phyloP scores from a whole-genome alignment of 192 early-diverging fungal species.

The Rhizophagus clarus region DNA sequence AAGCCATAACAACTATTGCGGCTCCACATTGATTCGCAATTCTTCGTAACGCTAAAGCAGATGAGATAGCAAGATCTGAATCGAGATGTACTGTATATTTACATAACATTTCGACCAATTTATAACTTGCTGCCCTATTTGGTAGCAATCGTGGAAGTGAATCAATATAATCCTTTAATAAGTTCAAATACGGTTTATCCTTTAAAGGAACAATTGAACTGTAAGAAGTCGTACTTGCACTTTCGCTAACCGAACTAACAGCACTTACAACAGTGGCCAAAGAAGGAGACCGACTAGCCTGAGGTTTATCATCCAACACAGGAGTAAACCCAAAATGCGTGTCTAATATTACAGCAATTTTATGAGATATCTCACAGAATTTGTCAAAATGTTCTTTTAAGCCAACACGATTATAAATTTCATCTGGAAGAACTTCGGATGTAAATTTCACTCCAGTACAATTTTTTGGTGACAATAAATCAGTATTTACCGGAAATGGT shows the following conservation, averaged over 20 bases:
- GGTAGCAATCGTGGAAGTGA: conserved; percentile 72
- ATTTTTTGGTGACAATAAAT: conserved; percentile 40
- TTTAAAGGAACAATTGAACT: conserved; percentile 52
- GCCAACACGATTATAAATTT: conserved; percentile 56
- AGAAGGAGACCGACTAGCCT: conserved; percentile 28
- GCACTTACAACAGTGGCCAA: neutral
- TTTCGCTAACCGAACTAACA: conserved; percentile 30
- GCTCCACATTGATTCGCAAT: conserved; percentile 64
- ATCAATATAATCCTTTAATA: conserved; percentile 72
- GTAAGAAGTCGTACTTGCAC: conserved; percentile 48
- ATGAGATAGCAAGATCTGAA: conserved; percentile 69
- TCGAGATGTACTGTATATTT: conserved; percentile 87
- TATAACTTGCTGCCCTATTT: conserved; percentile 58
- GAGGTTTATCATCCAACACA: conserved; percentile 55
- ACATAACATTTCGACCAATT: conserved; percentile 78
- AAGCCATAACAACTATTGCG: conserved; percentile 53
- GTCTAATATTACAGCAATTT: conserved; percentile 62
- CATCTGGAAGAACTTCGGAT: conserved; percentile 53
- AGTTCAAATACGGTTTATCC: conserved; percentile 64
- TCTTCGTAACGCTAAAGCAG: conserved; percentile 64
- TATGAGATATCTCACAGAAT: conserved; percentile 66
- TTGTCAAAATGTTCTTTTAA: conserved; percentile 69
- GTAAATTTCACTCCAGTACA: conserved; percentile 25
- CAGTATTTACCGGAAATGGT: conserved; percentile 49
- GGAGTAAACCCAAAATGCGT: conserved; percentile 46